Evolutionary conservation across 495 filamentous ascomycete genomes (phyloP).

Genomic region (Terfezia claveryi): DNA sequence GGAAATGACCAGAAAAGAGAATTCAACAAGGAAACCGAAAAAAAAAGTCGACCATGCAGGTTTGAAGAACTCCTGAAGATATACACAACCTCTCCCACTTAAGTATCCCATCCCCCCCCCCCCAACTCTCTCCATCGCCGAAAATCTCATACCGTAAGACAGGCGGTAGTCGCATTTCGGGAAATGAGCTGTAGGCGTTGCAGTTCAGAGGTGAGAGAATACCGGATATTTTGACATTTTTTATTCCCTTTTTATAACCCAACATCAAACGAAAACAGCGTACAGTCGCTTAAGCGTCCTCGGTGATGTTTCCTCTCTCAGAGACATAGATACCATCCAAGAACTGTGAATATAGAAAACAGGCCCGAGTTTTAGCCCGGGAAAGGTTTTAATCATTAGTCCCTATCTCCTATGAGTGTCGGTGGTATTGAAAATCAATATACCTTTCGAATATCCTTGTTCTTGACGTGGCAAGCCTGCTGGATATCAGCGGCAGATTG

Average conservation of each 20-base stretch:
- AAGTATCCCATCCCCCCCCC: background rate
- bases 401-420: background rate
- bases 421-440: slow-evolving; percentile 5
- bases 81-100: background rate
- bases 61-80: background rate
- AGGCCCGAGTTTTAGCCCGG: background rate
- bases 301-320: slow-evolving; percentile 81
- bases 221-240: background rate
- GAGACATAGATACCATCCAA: slow-evolving; percentile 98
- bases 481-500: slow-evolving; percentile 97
- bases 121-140: background rate
- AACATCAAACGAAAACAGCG: background rate
- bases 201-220: background rate
- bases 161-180: background rate
- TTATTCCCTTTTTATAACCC: background rate
- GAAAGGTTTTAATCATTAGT: background rate
- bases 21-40: background rate
- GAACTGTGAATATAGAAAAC: slow-evolving; percentile 39
- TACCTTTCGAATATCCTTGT: slow-evolving; percentile 99
- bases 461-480: slow-evolving; percentile 94
- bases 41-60: background rate
- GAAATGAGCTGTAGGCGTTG: background rate
- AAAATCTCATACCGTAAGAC: background rate
- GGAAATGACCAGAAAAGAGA: background rate
- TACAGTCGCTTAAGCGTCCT: slow-evolving; percentile 29